Evolutionary conservation across 1,139 yeast species (phyloP).

Genomic region (Saccharomyces hybrid): DNA sequence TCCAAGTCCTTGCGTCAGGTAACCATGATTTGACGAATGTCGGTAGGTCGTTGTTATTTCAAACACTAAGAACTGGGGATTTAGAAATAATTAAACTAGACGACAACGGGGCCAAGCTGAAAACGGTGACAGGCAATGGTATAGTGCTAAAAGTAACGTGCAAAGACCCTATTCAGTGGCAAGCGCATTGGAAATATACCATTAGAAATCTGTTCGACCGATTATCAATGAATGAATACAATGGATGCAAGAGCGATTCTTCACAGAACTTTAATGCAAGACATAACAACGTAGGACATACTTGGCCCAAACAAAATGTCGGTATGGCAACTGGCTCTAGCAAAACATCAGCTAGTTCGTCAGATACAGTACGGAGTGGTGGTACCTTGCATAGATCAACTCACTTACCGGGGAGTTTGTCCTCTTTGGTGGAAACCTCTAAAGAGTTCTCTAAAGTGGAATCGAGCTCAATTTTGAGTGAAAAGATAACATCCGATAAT

Average conservation of each 20-base stretch:
- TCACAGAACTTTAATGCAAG: conserved; percentile 13
- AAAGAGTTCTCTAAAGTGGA: neutral
- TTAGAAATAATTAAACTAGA: conserved; percentile 13
- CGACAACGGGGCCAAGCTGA: conserved; percentile 11
- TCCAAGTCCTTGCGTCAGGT: conserved; percentile 9
- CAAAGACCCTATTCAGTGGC: conserved; percentile 17
- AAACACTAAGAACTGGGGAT: conserved; percentile 31
- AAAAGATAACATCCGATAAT: neutral
- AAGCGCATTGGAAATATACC: conserved; percentile 15
- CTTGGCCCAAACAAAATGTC: conserved; percentile 7
- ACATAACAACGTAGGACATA: conserved; percentile 11
- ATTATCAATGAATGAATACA: neutral
- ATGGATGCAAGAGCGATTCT: neutral
- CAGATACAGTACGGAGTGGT: neutral
- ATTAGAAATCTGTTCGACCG: conserved; percentile 10
- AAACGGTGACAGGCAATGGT: conserved; percentile 14
- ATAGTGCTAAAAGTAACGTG: conserved; percentile 13
- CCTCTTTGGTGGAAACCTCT: neutral
- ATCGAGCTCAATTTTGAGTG: neutral
- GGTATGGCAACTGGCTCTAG: neutral
- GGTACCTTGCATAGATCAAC: neutral
- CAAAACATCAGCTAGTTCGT: neutral
- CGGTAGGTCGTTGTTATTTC: conserved; percentile 34
- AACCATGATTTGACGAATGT: conserved; percentile 13
- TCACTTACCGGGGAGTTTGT: neutral